Evolutionary conservation across 371 early-diverging fungal genomes (phyloP), one percentile per base, ranked within the genome.

Genomic region (Mucor mucedo): DNA sequence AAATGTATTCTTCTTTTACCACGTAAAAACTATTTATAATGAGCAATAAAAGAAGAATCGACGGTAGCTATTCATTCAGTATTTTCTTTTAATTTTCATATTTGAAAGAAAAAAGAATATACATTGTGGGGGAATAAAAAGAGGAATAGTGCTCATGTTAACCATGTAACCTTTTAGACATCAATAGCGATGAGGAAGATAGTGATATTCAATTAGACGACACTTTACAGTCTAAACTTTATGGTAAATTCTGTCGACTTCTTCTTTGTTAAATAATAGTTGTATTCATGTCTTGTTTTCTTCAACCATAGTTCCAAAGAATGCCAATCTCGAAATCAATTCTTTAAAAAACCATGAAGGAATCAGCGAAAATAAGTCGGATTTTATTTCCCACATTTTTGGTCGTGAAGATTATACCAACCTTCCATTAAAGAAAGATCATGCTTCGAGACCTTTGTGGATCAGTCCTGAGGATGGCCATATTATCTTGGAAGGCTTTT

Each of bases 401-500:
- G 89, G 86, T 21, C 81, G 84, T 50, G 83, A 87, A 63, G 92
- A 93, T 71, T 93, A 89, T 64, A 90, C 90, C 21, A 79, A 85
- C 71, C 73, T 93, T 32, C 79, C 86, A 42, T 85, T 99, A 52
- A 99, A 99, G 77, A 83, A 87, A 13, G 95, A 98, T 77, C 94
- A 95, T 67, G 78, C 72, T 38, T 84, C 89, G 4, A 87, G 96
- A 32, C 99, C 99, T 28, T 79, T 99, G 40, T 99, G 97, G 97
- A 97, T 99, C 47, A 91, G 89, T 69, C 91, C 95, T 38, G 92
- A 95, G 60, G 88, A 89, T 72, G 97, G 95, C 9, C 86, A 92
- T 55, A 97, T 99, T 58, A 94, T 99, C 60, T 83, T 99, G 3
- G 99, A 99, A 82, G 96, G 95, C 2, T 97, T 96, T 65, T 94